Evolutionary conservation across 768 basidiomycete species (phyloP), one percentile per base, ranked within the genome.

Genomic region (Serpula lacrymans): DNA sequence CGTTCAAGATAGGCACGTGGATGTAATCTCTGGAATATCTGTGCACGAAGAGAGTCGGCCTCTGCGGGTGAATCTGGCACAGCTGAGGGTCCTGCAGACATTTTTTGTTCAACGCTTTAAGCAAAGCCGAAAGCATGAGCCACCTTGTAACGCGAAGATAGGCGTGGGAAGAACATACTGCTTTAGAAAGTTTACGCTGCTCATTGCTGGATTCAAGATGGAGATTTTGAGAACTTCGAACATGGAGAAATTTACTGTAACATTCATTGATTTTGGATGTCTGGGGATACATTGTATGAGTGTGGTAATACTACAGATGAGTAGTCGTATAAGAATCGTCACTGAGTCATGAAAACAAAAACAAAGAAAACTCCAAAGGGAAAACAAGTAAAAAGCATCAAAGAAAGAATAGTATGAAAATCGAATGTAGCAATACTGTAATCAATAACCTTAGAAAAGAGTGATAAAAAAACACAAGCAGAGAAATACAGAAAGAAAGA

Each of bases 1-100:
- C 86, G 76, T 50, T 90, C 83, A 33, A 98, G 79, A 59, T 97
- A 98, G 4, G 80, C 75, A 23, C 77, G 77, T 2, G 96, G 95
- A 53, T 97, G 92, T 0, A 99, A 74, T 11, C 91, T 82, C 52
- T 91, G 87, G 65, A 94, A 94, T 23, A 84, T 79, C 26, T 61
- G 59, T 1, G 61, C 44, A 50, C 61, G 61, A 23, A 56, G 43
- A 8, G 50, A 31, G 26, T 63, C 60, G n/a, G 51, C 37, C n/a
- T 51, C 31, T 6, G 14, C 31, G 14, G 6, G 7, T 14, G 31
- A 33, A 14, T 8, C 6, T 18, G 31, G 6, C n/a, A n/a, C n/a
- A 33, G 31, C 31, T 33, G 27, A 9, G n/a, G 27, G 27, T 29
- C 14, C 14, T 29, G 9, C 27, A n/a, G 27, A n/a, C 9, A 29